Percentiles rank a stretch among this genome's conserved stretches.
phyloP scores from a whole-genome alignment of 2,329 filamentous ascomycete species.

The Emmonsia crescens region DNA sequence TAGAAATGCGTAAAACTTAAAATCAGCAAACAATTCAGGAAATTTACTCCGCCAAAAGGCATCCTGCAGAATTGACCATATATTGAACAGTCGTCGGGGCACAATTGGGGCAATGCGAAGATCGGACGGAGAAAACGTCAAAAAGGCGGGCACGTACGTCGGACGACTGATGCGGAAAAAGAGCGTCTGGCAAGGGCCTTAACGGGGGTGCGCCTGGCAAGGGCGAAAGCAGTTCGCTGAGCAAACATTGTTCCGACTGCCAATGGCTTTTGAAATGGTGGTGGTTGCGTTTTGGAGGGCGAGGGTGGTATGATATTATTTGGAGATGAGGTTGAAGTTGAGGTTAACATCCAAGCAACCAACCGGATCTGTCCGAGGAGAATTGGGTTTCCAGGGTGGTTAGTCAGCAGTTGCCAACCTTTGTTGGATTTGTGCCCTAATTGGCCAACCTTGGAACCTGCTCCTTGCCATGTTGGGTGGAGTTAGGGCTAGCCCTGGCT shows the following conservation, averaged over 20 bases:
- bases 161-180: slow-evolving; percentile 36
- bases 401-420: not conserved
- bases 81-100: slow-evolving; percentile 1
- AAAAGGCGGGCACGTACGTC: slow-evolving; percentile 32
- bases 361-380: slow-evolving; percentile 2
- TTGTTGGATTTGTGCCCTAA: too few relatives aligned
- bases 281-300: not conserved
- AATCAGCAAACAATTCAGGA: not conserved
- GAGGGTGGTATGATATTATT: not conserved
- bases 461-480: not conserved
- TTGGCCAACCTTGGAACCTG: not conserved
- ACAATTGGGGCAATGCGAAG: slow-evolving; percentile 3
- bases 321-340: slow-evolving; percentile 1
- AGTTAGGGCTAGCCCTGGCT: slow-evolving; percentile 2
- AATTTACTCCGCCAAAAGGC: not conserved
- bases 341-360: not conserved
- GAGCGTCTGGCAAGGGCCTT: slow-evolving; percentile 33
- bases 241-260: slow-evolving; percentile 33
- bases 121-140: not conserved
- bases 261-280: not conserved
- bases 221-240: slow-evolving; percentile 36
- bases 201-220: slow-evolving; percentile 36
- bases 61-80: not conserved
- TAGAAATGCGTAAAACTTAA: slow-evolving; percentile 13
- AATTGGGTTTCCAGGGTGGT: not conserved